These are phyloP conservation scores for Fusarium sororula DNA, from an alignment of 2,329 filamentous ascomycete genomes.

Conservation along the genomic window DNA sequence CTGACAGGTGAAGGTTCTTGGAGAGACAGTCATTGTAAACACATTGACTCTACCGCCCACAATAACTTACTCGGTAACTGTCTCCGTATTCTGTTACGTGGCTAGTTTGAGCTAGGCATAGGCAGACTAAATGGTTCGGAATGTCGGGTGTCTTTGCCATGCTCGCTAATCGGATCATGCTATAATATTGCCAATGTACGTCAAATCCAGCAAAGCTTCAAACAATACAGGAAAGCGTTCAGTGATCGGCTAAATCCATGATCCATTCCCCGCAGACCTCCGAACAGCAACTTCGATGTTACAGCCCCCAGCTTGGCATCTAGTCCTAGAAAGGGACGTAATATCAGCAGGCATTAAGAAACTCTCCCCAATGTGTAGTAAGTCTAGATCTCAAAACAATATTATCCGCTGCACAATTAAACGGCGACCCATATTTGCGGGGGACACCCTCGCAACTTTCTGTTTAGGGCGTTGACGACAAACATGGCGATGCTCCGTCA, in stretches of 20 bases:
- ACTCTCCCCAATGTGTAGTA: neutral
- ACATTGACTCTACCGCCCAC: no score
- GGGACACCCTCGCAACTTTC: neutral
- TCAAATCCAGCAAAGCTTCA: no score
- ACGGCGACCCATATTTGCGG: neutral
- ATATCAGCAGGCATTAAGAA: neutral
- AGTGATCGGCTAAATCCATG: neutral
- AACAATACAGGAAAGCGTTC: neutral
- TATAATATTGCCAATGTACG: neutral
- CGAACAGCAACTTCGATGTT: neutral
- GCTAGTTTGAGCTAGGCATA: neutral
- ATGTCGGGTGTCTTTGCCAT: neutral
- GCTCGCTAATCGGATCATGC: neutral
- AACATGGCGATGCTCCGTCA: slow-evolving; percentile 16
- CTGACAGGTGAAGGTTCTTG: no score
- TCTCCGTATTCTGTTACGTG: no score
- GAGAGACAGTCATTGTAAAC: no score
- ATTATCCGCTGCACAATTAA: neutral
- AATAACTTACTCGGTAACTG: no score
- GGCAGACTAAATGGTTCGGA: neutral
- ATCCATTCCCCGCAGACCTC: neutral
- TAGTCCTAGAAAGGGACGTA: neutral
- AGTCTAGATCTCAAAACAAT: neutral
- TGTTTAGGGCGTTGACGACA: neutral
- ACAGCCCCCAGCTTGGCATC: neutral